These are phyloP conservation scores for Aspergillus olivimuriae DNA, from an alignment of 495 filamentous ascomycete genomes.

Conservation along the genomic window DNA sequence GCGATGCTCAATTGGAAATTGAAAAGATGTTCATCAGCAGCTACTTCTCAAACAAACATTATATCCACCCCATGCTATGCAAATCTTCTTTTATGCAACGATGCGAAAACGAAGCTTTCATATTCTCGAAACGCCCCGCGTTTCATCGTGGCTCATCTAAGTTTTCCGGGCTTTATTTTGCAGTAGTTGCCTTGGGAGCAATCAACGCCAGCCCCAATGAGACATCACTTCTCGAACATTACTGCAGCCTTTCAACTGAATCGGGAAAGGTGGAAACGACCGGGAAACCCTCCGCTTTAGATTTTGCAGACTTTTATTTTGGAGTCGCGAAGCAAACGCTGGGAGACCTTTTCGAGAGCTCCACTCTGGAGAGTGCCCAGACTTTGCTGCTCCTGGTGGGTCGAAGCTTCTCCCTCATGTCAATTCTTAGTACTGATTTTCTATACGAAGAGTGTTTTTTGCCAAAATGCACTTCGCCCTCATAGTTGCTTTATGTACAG, in stretches of 20 bases:
- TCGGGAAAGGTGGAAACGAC: not conserved
- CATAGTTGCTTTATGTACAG: conserved; percentile 24
- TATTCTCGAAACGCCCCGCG: conserved; percentile 3
- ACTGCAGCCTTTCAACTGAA: conserved; percentile 9
- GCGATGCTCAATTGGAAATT: conserved; percentile 16
- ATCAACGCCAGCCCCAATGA: conserved; percentile 20
- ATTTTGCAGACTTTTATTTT: conserved; percentile 23
- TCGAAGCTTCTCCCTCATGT: not conserved
- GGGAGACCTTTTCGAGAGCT: conserved; percentile 23
- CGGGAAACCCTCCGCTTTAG: conserved; percentile 12
- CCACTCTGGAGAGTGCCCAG: conserved; percentile 19
- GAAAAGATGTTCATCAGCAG: conserved; percentile 24
- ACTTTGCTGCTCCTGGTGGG: conserved; percentile 20
- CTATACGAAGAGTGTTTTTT: conserved; percentile 14
- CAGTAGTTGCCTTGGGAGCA: conserved; percentile 19
- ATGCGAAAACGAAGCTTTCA: conserved; percentile 17
- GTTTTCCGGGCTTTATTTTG: conserved; percentile 19
- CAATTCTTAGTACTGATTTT: not conserved
- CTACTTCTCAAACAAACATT: conserved; percentile 23
- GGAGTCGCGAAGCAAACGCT: conserved; percentile 15
- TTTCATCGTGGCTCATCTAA: conserved; percentile 14
- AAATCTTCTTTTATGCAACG: conserved; percentile 18
- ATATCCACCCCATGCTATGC: conserved; percentile 19
- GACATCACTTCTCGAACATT: conserved; percentile 18
- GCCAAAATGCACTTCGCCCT: conserved; percentile 20